Percentiles rank a stretch among this genome's conserved stretches.
phyloP scores from a whole-genome alignment of 1,139 yeast genomes.

The Zhuliangozyma blackwelliae region DNA sequence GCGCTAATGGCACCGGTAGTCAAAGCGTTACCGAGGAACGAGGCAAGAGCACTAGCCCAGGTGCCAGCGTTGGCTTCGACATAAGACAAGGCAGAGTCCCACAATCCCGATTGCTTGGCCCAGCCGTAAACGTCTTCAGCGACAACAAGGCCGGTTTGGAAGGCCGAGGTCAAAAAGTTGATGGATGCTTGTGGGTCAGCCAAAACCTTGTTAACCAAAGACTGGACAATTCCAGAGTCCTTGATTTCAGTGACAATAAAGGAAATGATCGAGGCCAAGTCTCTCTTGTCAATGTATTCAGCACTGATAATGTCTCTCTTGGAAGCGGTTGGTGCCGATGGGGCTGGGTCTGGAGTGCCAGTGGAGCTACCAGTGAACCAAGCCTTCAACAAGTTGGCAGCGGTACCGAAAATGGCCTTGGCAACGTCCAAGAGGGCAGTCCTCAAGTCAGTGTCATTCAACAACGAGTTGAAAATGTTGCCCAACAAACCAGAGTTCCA shows the following conservation, averaged over 20 bases:
- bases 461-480: conserved; percentile 28
- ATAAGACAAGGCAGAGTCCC: conserved; percentile 28
- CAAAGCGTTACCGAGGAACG: conserved; percentile 21
- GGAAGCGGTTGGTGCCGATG: conserved; percentile 17
- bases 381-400: conserved; percentile 24
- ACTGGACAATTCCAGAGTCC: conserved; percentile 33
- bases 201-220: conserved; percentile 30
- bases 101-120: conserved; percentile 39
- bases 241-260: conserved; percentile 26
- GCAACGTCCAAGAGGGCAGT: conserved; percentile 33
- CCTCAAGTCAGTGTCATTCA: conserved; percentile 34
- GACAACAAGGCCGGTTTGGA: conserved; percentile 31
- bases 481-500: conserved; percentile 43
- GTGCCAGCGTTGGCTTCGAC: conserved; percentile 29
- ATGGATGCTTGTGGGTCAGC: conserved; percentile 36
- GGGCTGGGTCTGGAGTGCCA: conserved; percentile 12
- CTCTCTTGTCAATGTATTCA: conserved; percentile 37
- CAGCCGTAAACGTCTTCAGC: conserved; percentile 34
- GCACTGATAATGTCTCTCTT: conserved; percentile 16
- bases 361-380: conserved; percentile 17
- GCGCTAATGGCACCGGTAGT: conserved; percentile 20
- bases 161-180: conserved; percentile 29
- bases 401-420: conserved; percentile 31
- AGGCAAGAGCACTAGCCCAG: conserved; percentile 25
- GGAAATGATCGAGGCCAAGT: conserved; percentile 25